Evolutionary conservation across 441 rosid genomes (phyloP), one percentile per base, ranked within the genome.

Genomic region (Populus hybrid): DNA sequence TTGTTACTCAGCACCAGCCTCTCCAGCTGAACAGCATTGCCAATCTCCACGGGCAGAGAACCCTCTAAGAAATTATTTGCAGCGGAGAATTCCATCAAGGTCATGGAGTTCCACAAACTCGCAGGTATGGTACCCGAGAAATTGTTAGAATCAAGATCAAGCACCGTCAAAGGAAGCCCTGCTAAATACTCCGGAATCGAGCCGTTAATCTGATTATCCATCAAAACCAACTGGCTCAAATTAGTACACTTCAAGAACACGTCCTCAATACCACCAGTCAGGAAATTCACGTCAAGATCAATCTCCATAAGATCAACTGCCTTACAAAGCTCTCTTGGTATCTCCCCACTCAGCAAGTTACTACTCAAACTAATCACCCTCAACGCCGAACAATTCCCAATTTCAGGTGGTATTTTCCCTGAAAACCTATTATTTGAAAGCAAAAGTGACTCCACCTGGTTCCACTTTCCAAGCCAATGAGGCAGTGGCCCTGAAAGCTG

Each of bases 11-110:
- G 92, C 77, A 88, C 93, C 57, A 95, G 87, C 26, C 89, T 87
- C 82, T 88, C 83, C 86, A 94, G 69, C 12, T 81, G 79, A 76
- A 77, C 86, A 0, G 92, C 94, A 76, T 79, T 83, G 23, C 92
- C 97, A 70, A 94, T 89, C 79, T 87, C 92, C 11, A 21, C 38
- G 8, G 94, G 85, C 78, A 92, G 80, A 78, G 79, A 78, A 36
- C 98, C 97, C 83, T 84, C 86, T n/a, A 96, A 69, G 53, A 82
- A 63, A 69, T 96, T 96, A 79, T 85, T 85, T 24, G 92, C 88
- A 9, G 92, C 99, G 4, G 94, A 89, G 63, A 96, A 91, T 86
- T 91, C 98, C 94, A 94, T 89, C 87, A 96, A 79, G 71, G 32
- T 57, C 7, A 40, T 70, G 34, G 94, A 89, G 30, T 83, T 87